phyloP scores from a whole-genome alignment of 1,139 yeast genomes.

The Oligophagozyma castellii region DNA sequence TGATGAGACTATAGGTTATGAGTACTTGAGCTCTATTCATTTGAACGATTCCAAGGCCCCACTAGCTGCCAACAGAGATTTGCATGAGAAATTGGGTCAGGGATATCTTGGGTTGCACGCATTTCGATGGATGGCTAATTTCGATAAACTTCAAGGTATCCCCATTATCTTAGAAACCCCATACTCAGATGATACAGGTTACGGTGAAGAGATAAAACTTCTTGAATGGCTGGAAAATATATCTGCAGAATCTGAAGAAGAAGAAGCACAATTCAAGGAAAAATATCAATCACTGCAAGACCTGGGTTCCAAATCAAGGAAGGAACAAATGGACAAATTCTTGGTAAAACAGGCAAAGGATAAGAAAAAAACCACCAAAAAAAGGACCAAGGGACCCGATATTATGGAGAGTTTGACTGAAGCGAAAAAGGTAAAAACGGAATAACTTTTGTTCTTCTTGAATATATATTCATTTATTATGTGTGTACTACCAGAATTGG shows the following conservation, averaged over 20 bases:
- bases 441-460: no score
- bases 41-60: constrained; percentile 94
- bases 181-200: constrained; percentile 43
- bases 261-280: constrained; percentile 41
- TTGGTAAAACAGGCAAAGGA: no score
- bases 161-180: constrained; percentile 94
- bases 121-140: constrained; percentile 62
- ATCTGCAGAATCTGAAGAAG: constrained; percentile 43
- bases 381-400: no score
- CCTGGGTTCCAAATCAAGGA: constrained; percentile 46
- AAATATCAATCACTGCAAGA: constrained; percentile 38
- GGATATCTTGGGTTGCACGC: constrained; percentile 85
- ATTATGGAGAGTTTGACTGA: no score
- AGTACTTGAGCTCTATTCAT: constrained; percentile 71
- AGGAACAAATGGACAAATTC: constrained; percentile 27
- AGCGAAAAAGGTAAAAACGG: no score
- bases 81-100: constrained; percentile 79
- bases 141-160: constrained; percentile 41
- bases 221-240: constrained; percentile 27
- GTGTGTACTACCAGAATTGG: no score
- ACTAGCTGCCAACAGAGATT: constrained; percentile 74
- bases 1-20: constrained; percentile 57
- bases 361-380: no score
- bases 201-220: constrained; percentile 73
- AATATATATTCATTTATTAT: no score